Percentiles rank a stretch among this genome's conserved stretches.
Conservation (phyloP, 768 basidiomycete species). For the Mycena chlorophos region DNA sequence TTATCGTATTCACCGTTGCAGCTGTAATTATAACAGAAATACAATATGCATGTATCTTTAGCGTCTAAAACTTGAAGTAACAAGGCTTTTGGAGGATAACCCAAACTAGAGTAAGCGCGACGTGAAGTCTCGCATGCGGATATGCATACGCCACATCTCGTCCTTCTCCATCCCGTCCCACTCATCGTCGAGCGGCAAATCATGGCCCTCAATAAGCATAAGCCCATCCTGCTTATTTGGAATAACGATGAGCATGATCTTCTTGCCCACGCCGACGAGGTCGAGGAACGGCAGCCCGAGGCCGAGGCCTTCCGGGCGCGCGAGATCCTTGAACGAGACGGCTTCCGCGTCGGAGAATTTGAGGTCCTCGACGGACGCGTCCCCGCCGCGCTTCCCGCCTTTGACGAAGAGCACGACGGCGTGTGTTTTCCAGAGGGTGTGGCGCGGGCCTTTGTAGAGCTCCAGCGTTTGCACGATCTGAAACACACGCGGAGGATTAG, state of each 20-base stretch:
- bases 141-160: conserved; percentile 18
- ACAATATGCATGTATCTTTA: too few species aligned
- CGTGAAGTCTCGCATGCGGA: conserved; percentile 5
- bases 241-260: conserved; percentile 8
- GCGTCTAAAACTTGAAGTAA: too few species aligned
- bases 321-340: background rate
- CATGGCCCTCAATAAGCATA: conserved; percentile 4
- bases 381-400: background rate
- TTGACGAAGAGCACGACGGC: conserved; percentile 2
- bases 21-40: too few species aligned
- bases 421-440: conserved; percentile 14
- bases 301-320: background rate
- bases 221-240: background rate
- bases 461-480: conserved; percentile 17
- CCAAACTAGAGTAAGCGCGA: too few species aligned
- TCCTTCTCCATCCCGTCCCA: conserved; percentile 11
- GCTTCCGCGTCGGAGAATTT: conserved; percentile 13
- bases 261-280: background rate
- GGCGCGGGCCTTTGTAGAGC: conserved; percentile 12
- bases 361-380: conserved; percentile 2
- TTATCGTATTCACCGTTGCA: too few species aligned
- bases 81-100: too few species aligned
- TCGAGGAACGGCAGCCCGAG: background rate
- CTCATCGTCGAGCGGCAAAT: conserved; percentile 8
- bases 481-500: background rate